Percentiles rank a stretch among this genome's conserved stretches.
Evolutionary conservation across 371 early-diverging fungal species (phyloP).

Genomic region (Mortierella sp.): DNA sequence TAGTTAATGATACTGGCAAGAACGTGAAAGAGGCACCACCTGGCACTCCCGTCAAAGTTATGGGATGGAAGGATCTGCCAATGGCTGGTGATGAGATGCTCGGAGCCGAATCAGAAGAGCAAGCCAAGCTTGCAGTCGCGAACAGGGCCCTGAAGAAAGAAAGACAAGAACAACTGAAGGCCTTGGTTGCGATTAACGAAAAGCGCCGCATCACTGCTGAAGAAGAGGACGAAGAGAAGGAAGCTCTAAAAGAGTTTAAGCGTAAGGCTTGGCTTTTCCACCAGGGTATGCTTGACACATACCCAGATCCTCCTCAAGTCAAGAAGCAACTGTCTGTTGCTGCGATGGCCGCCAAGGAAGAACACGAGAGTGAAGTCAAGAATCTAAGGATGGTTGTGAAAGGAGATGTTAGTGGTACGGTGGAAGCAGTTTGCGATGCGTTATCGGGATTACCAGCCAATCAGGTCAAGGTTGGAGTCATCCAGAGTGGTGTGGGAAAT

Average conservation of each 20-base stretch:
- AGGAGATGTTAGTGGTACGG: slow-evolving; percentile 96
- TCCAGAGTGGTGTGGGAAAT: slow-evolving; percentile 88
- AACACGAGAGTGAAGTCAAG: slow-evolving; percentile 61
- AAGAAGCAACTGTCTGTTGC: slow-evolving; percentile 43
- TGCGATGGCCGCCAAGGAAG: slow-evolving; percentile 47
- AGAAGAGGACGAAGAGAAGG: slow-evolving; percentile 73
- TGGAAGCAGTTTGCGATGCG: slow-evolving; percentile 91
- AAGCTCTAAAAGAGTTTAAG: slow-evolving; percentile 67
- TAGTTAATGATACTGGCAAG: slow-evolving; percentile 85
- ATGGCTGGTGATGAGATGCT: slow-evolving; percentile 91
- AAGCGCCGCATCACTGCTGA: slow-evolving; percentile 73
- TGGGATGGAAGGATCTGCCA: slow-evolving; percentile 95
- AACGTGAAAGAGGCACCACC: slow-evolving; percentile 85
- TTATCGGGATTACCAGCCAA: slow-evolving; percentile 81
- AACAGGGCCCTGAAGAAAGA: slow-evolving; percentile 74
- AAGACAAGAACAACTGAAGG: slow-evolving; percentile 71
- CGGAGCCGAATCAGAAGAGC: slow-evolving; percentile 76
- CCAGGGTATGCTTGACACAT: slow-evolving; percentile 68
- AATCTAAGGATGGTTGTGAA: slow-evolving; percentile 61
- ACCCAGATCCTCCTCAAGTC: slow-evolving; percentile 64
- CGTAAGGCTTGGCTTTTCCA: slow-evolving; percentile 79
- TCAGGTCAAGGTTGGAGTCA: slow-evolving; percentile 81
- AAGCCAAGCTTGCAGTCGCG: slow-evolving; percentile 83
- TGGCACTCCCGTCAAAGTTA: slow-evolving; percentile 89
- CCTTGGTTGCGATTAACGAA: slow-evolving; percentile 84